Conservation (phyloP, 176 grass and related monocot genomes). For the Aegilops umbellulata region DNA sequence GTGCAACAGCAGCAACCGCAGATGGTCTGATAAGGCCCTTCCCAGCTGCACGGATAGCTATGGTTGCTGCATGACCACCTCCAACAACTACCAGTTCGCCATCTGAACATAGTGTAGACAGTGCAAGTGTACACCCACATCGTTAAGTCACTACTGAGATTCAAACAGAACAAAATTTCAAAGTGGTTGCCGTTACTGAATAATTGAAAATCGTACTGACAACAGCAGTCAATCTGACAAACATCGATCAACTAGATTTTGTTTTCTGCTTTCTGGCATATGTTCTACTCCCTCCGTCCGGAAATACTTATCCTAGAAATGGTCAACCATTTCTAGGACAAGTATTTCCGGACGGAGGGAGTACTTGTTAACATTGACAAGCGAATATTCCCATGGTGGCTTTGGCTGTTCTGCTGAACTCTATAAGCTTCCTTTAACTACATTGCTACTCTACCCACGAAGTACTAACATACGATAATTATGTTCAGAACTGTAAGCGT, state of each 20-base stretch:
- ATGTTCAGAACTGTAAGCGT: not conserved
- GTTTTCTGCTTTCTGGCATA: not conserved
- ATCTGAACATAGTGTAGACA: constrained; percentile 42
- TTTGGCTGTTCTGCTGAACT: not conserved
- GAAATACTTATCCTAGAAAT: too few species aligned
- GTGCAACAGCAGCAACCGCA: constrained; percentile 78
- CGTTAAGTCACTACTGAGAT: not conserved
- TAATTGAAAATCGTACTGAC: not conserved
- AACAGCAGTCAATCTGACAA: not conserved
- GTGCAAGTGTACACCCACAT: not conserved
- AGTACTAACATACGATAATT: not conserved
- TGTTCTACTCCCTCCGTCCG: too few species aligned
- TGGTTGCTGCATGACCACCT: constrained; percentile 93
- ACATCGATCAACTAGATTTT: not conserved
- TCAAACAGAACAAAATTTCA: not conserved
- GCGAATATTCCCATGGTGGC: not conserved
- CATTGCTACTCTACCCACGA: not conserved
- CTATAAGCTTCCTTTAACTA: not conserved
- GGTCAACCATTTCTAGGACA: too few species aligned
- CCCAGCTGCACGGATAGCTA: constrained; percentile 73
- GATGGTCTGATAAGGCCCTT: constrained; percentile 78
- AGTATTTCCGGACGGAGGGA: too few species aligned
- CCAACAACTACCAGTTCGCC: constrained; percentile 78
- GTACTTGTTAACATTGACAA: not conserved
- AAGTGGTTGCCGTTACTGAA: not conserved